phyloP scores from a whole-genome alignment of 768 basidiomycete species.

The Collybia mongolica region DNA sequence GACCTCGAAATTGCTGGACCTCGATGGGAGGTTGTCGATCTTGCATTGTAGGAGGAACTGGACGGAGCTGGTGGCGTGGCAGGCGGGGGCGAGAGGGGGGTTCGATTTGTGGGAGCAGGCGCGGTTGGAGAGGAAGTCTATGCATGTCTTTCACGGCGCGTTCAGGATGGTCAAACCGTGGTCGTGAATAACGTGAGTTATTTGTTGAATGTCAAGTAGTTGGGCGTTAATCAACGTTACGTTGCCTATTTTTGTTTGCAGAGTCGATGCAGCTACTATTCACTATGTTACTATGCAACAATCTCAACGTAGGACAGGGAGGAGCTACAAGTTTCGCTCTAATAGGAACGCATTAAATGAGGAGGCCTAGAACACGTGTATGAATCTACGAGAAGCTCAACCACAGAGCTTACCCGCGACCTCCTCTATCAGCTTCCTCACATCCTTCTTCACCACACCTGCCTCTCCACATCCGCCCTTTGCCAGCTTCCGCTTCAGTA shows the following conservation, averaged over 20 bases:
- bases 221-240: too few species aligned
- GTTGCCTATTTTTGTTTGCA: too few species aligned
- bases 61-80: conserved; percentile 11
- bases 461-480: conserved; percentile 49
- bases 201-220: too few species aligned
- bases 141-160: conserved; percentile 6
- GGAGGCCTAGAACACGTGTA: not conserved
- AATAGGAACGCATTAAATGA: too few species aligned
- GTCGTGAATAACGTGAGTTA: too few species aligned
- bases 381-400: conserved; percentile 13
- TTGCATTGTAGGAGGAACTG: conserved; percentile 10
- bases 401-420: conserved; percentile 49
- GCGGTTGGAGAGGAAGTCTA: conserved; percentile 4
- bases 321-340: too few species aligned
- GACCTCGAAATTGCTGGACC: conserved; percentile 7
- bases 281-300: too few species aligned
- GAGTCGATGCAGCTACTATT: too few species aligned
- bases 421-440: conserved; percentile 64
- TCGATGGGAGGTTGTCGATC: conserved; percentile 10
- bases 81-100: conserved; percentile 11
- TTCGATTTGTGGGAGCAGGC: conserved; percentile 14
- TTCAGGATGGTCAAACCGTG: conserved; percentile 1
- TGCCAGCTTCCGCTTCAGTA: conserved; percentile 57
- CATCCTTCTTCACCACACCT: conserved; percentile 63
- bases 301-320: too few species aligned